Evolutionary conservation across 1,139 yeast species (phyloP).

Genomic region (Cylindricascospora bacillispora): DNA sequence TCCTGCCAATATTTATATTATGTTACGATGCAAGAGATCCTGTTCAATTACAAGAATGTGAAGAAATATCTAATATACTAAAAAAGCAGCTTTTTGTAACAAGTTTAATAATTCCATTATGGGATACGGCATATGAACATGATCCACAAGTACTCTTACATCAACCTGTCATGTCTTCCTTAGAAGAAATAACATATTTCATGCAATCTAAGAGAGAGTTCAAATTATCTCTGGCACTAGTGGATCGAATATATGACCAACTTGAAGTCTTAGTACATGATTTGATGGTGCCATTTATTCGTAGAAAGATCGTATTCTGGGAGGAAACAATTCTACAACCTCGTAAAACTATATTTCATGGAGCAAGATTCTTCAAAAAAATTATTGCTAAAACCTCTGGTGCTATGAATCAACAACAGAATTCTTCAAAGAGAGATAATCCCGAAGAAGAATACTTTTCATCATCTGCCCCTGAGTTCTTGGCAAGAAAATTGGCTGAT

Average conservation of each 20-base stretch:
- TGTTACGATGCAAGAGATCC: conserved; percentile 22
- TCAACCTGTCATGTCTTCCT: conserved; percentile 33
- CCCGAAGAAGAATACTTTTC: conserved; percentile 17
- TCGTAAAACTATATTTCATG: conserved; percentile 35
- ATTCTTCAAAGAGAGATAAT: conserved; percentile 7
- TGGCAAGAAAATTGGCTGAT: conserved; percentile 74
- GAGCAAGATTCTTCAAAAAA: conserved; percentile 21
- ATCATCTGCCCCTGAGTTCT: conserved; percentile 52
- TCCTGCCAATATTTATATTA: conserved; percentile 33
- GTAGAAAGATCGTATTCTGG: conserved; percentile 59
- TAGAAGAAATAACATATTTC: conserved; percentile 67
- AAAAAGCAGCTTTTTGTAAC: conserved; percentile 29
- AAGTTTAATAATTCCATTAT: conserved; percentile 24
- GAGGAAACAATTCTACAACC: conserved; percentile 69
- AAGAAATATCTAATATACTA: conserved; percentile 23
- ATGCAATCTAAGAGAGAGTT: conserved; percentile 35
- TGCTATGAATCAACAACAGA: conserved; percentile 37
- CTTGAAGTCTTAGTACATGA: conserved; percentile 16
- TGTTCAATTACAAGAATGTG: conserved; percentile 21
- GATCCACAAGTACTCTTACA: conserved; percentile 17
- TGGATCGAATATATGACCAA: conserved; percentile 18
- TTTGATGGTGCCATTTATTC: conserved; percentile 25
- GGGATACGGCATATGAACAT: conserved; percentile 13
- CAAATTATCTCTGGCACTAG: conserved; percentile 12
- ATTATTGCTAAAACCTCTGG: conserved; percentile 26